Percentiles rank a stretch among this genome's conserved stretches.
Evolutionary conservation across 805 yeast species (phyloP).

Genomic region (Kuraishia borneana): DNA sequence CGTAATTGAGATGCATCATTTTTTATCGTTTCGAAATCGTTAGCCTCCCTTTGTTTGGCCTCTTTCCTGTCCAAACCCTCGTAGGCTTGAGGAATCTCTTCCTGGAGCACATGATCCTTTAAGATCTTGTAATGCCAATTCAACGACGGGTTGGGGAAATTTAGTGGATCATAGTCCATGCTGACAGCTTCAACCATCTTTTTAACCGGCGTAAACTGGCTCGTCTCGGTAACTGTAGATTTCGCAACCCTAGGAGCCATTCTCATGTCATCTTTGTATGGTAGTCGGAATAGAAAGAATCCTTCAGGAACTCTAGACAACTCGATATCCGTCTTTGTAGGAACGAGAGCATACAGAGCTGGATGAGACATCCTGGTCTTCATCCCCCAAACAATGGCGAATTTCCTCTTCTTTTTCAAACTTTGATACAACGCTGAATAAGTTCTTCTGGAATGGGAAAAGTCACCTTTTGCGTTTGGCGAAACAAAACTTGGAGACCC

Average conservation of each 20-base stretch:
- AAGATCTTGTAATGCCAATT: constrained; percentile 56
- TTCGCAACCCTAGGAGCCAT: constrained; percentile 35
- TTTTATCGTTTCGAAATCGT: constrained; percentile 5
- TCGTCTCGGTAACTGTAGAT: constrained; percentile 10
- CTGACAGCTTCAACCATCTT: constrained; percentile 24
- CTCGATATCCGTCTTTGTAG: constrained; percentile 25
- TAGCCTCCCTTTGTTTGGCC: constrained; percentile 1
- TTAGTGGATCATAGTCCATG: constrained; percentile 42
- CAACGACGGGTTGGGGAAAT: constrained; percentile 54
- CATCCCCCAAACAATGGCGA: constrained; percentile 69
- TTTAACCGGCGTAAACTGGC: constrained; percentile 12
- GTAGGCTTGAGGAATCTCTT: constrained; percentile 19
- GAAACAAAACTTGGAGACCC: constrained; percentile 51
- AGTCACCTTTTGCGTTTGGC: constrained; percentile 48
- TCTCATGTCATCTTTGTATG: constrained; percentile 69
- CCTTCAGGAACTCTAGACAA: constrained; percentile 40
- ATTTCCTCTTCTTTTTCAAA: constrained; percentile 36
- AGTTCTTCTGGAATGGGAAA: constrained; percentile 52
- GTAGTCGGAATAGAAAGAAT: constrained; percentile 54
- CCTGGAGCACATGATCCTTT: constrained; percentile 56
- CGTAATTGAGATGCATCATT: constrained; percentile 3
- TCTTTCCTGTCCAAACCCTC: constrained; percentile 1
- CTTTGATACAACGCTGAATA: constrained; percentile 58
- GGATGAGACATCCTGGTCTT: constrained; percentile 44
- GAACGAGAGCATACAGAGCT: constrained; percentile 42